Evolutionary conservation across 2,329 filamentous ascomycete genomes (phyloP).

Genomic region (Sphaerulina vaccinii): DNA sequence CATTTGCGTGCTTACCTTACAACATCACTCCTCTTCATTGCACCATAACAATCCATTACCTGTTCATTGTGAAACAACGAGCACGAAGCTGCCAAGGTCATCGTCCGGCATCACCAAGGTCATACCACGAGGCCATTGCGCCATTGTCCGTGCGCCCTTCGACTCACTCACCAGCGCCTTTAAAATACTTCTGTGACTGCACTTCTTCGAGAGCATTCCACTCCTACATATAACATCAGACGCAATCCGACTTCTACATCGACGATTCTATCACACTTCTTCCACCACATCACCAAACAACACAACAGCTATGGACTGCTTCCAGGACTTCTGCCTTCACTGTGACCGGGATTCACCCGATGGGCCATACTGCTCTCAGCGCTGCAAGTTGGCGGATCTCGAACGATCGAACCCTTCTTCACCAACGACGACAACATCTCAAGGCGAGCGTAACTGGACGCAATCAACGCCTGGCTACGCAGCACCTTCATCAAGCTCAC

Average conservation of each 20-base stretch:
- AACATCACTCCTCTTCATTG: slow-evolving; percentile 13
- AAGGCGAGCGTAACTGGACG: slow-evolving; percentile 14
- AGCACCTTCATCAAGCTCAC: slow-evolving; percentile 14
- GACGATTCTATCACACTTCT: too few species aligned
- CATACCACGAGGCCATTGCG: slow-evolving; percentile 26
- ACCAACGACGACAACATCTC: slow-evolving; percentile 40
- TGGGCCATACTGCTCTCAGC: slow-evolving; percentile 87
- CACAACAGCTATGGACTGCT: slow-evolving; percentile 61
- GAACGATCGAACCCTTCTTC: slow-evolving; percentile 59
- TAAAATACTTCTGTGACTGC: slow-evolving; percentile 18
- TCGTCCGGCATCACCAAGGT: background rate
- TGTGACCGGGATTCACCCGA: slow-evolving; percentile 87
- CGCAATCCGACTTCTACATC: background rate
- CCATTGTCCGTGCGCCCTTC: slow-evolving; percentile 26
- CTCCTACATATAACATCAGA: background rate
- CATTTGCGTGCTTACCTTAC: slow-evolving; percentile 8
- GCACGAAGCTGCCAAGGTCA: slow-evolving; percentile 1
- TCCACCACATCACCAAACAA: slow-evolving; percentile 5
- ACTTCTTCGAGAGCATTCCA: slow-evolving; percentile 6
- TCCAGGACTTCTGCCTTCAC: slow-evolving; percentile 88
- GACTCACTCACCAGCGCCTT: slow-evolving; percentile 19
- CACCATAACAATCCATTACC: slow-evolving; percentile 12
- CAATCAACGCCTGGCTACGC: slow-evolving; percentile 15
- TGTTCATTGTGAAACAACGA: slow-evolving; percentile 7
- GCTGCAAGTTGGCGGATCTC: slow-evolving; percentile 83